Conservation (phyloP, 805 yeast genomes). For the Ogataea allantospora region DNA sequence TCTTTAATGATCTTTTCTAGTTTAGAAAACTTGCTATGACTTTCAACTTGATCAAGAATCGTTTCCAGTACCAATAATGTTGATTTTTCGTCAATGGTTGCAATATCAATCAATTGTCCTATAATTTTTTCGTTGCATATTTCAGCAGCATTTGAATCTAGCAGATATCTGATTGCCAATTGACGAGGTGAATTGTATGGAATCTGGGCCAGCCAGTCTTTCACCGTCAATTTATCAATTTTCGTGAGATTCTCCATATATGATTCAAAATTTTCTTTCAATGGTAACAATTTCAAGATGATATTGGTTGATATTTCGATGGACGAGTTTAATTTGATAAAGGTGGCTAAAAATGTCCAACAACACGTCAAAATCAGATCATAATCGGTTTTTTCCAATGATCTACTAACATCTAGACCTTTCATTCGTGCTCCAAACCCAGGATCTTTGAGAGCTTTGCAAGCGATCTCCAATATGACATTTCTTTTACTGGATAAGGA, state of each 20-base stretch:
- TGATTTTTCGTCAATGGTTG: not conserved
- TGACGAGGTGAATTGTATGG: conserved; percentile 7
- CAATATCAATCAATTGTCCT: not conserved
- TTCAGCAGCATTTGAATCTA: not conserved
- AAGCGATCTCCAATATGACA: conserved; percentile 28
- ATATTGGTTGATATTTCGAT: not conserved
- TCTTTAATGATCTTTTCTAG: not conserved
- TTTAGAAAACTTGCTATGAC: not conserved
- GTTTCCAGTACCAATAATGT: not conserved
- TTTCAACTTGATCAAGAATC: not conserved
- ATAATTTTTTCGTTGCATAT: not conserved
- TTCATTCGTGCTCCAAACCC: conserved; percentile 14
- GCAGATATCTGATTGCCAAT: conserved; percentile 9
- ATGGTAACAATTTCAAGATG: conserved; percentile 1
- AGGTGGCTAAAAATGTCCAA: not conserved
- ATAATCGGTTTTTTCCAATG: not conserved
- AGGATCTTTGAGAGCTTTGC: conserved; percentile 21
- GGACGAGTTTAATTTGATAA: not conserved
- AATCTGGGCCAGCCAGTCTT: conserved; percentile 17
- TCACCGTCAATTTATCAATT: conserved; percentile 16
- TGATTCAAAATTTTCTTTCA: not conserved
- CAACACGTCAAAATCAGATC: conserved; percentile 8
- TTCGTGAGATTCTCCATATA: conserved; percentile 1
- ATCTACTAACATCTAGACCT: not conserved
- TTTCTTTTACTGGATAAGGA: conserved; percentile 17